Evolutionary conservation across 495 filamentous ascomycete species (phyloP).

Genomic region (Xylaria telfairii): DNA sequence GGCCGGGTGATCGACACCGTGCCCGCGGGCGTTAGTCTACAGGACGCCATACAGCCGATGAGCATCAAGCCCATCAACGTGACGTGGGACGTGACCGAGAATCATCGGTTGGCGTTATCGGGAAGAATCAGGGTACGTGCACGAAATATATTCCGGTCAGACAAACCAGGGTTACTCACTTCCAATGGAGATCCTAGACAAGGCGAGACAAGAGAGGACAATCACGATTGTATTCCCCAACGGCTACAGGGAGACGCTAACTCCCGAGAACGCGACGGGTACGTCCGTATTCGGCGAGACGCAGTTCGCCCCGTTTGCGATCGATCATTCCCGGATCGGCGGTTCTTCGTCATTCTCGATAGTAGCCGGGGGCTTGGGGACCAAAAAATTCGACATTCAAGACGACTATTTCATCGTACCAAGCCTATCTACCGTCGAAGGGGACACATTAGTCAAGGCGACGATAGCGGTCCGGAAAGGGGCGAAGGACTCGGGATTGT

Average conservation of each 20-base stretch:
- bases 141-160: background rate
- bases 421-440: constrained; percentile 29
- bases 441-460: constrained; percentile 27
- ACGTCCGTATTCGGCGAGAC: constrained; percentile 33
- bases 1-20: constrained; percentile 58
- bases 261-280: constrained; percentile 27
- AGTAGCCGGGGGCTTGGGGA: constrained; percentile 11
- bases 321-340: constrained; percentile 13
- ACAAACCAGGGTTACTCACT: background rate
- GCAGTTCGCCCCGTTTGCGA: constrained; percentile 30
- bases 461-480: constrained; percentile 33
- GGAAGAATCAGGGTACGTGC: constrained; percentile 36
- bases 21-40: constrained; percentile 47
- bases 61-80: constrained; percentile 53
- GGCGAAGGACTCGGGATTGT: constrained; percentile 22
- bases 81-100: constrained; percentile 31
- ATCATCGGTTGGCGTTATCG: constrained; percentile 29
- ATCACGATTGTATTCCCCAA: constrained; percentile 35
- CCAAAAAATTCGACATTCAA: constrained; percentile 36
- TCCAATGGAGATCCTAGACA: background rate
- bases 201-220: constrained; percentile 19
- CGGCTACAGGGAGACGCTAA: constrained; percentile 26
- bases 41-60: constrained; percentile 50
- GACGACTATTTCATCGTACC: constrained; percentile 35
- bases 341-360: constrained; percentile 33